Evolutionary conservation across 2,329 filamentous ascomycete species (phyloP).

Genomic region (Laburnicola sp.): DNA sequence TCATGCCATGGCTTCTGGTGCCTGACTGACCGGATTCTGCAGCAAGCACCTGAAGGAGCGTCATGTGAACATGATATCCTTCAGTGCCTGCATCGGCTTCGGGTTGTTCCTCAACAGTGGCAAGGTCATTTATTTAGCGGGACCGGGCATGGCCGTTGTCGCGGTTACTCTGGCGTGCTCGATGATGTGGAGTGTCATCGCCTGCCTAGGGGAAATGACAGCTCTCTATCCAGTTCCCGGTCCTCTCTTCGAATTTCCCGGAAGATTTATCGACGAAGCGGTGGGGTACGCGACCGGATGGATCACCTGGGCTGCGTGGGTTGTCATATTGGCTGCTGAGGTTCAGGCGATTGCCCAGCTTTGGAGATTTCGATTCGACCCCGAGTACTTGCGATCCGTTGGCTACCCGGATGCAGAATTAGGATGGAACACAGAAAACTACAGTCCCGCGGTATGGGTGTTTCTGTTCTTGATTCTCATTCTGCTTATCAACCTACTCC

Average conservation of each 20-base stretch:
- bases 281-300: conserved; percentile 52
- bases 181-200: conserved; percentile 45
- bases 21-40: neutral
- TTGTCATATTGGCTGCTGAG: conserved; percentile 69
- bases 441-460: conserved; percentile 63
- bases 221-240: conserved; percentile 86
- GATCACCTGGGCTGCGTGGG: conserved; percentile 73
- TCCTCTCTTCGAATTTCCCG: conserved; percentile 87
- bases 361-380: conserved; percentile 47
- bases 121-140: conserved; percentile 44
- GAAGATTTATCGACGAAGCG: conserved; percentile 74
- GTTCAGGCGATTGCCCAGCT: conserved; percentile 47
- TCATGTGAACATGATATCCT: conserved; percentile 45
- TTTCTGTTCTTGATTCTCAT: conserved; percentile 76
- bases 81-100: conserved; percentile 42
- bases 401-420: conserved; percentile 40
- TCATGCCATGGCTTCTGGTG: neutral
- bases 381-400: conserved; percentile 33
- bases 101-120: conserved; percentile 46
- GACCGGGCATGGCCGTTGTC: conserved; percentile 43
- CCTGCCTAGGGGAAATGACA: conserved; percentile 76
- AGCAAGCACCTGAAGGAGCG: conserved; percentile 33
- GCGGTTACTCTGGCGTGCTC: conserved; percentile 43
- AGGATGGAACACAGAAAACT: conserved; percentile 75
- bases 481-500: conserved; percentile 80